Evolutionary conservation across 192 early-diverging fungal species (phyloP).

Genomic region (Tieghemiomyces parasiticus): DNA sequence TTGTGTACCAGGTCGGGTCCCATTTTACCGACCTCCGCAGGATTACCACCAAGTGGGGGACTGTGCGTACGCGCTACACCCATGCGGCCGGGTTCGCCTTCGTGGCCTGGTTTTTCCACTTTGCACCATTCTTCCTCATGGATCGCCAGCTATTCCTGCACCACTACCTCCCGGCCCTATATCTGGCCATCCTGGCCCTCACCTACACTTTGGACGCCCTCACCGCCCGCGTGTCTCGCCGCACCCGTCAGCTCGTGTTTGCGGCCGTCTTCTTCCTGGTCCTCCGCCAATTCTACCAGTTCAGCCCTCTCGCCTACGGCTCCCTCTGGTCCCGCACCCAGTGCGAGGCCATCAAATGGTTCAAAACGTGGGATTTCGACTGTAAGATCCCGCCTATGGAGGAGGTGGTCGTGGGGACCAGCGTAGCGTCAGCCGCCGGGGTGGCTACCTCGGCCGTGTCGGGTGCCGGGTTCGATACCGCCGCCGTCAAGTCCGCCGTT

Average conservation of each 20-base stretch:
- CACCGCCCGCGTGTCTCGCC: conserved; percentile 40
- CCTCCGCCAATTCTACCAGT: conserved; percentile 48
- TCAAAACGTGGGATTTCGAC: conserved; percentile 70
- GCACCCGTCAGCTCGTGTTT: conserved; percentile 32
- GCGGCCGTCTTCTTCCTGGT: conserved; percentile 32
- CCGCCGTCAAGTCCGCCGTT: too few relatives aligned
- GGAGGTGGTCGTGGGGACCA: too few relatives aligned
- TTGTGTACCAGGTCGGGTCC: conserved; percentile 31
- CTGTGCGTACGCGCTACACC: conserved; percentile 32
- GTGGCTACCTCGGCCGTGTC: too few relatives aligned
- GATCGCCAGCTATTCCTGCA: conserved; percentile 80
- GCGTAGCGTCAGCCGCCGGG: too few relatives aligned
- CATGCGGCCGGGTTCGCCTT: conserved; percentile 48
- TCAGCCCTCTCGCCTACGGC: conserved; percentile 79
- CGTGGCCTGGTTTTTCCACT: conserved; percentile 70
- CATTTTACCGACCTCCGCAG: conserved; percentile 42
- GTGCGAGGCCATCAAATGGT: conserved; percentile 67
- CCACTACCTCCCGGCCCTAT: conserved; percentile 90
- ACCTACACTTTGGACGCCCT: conserved; percentile 58
- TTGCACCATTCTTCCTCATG: conserved; percentile 83
- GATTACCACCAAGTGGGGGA: conserved; percentile 15
- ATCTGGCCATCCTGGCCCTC: conserved; percentile 65
- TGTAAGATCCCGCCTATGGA: conserved; percentile 26
- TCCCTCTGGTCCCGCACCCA: conserved; percentile 49
- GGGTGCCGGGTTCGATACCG: too few relatives aligned